Conservation (phyloP, 306 rosid species). For the Betula pendula region DNA sequence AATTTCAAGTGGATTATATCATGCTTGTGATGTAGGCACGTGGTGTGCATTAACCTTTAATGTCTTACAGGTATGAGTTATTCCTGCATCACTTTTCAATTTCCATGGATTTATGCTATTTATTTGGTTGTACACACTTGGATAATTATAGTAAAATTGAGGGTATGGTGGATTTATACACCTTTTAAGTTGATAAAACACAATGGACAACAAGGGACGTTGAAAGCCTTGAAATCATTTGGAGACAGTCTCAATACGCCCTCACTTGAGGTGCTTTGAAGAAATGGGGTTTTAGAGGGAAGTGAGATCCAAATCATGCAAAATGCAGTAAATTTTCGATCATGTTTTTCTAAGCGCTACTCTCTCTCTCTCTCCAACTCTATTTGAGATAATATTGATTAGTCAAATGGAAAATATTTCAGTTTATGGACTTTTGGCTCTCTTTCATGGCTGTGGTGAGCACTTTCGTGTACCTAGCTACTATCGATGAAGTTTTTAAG, state of each 20-base stretch:
- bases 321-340: neutral
- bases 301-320: neutral
- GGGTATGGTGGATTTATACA: neutral
- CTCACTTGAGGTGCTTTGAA: neutral
- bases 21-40: conserved; percentile 97
- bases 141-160: neutral
- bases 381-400: neutral
- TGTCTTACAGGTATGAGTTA: conserved; percentile 69
- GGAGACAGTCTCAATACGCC: neutral
- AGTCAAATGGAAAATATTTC: conserved; percentile 38
- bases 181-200: neutral
- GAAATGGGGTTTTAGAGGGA: neutral
- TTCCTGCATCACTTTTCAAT: conserved; percentile 17
- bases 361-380: neutral
- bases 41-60: conserved; percentile 76
- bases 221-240: neutral
- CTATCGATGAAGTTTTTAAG: conserved; percentile 68
- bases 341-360: neutral
- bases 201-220: neutral
- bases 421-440: conserved; percentile 99
- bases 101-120: neutral
- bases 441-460: conserved; percentile 97
- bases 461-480: conserved; percentile 79
- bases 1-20: conserved; percentile 81
- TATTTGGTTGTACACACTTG: neutral